Evolutionary conservation across 805 yeast genomes (phyloP), one percentile per base, ranked within the genome.

Genomic region (Saccharomycopsis malanga): DNA sequence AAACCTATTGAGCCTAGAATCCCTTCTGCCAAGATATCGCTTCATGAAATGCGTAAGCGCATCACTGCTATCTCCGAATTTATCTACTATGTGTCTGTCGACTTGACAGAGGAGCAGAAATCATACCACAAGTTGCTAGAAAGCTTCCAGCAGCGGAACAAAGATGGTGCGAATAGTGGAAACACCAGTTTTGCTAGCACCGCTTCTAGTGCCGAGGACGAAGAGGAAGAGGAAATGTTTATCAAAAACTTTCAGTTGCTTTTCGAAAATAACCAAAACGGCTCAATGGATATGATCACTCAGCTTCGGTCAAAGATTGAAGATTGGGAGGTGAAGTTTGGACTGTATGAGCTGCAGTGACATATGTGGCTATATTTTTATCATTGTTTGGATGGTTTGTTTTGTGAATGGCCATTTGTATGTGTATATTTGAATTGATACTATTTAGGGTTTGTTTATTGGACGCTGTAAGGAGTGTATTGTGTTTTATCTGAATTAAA

Each of bases 21-120:
- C 38, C 97, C 96, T 4, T 82, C 82, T 49, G 79, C 80, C 18
- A 75, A 87, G 46, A 76, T 85, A 2, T 76, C 88, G 2, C 63
- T 89, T 51, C 74, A 76, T 56, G 98, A 91, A 62, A 83, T 91
- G 86, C 76, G 88, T 48, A 79, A 87, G 58, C 74, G 98, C 50
- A 84, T 88, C 1, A 83, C 87, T 2, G 94, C 96, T 1, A 91
- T 91, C 18, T 67, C 91, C 56, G 98, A 93, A 64, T 93, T 89
- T 72, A 75, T 91, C 22, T 64, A 81, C 52, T 51, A 51, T 39
- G 53, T 51, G 14, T 41, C 46, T 20, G 23, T 43, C 4, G 98
- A 91, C 58, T 66, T 91, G 52, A 81, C 82, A 40, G 76, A 76
- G 44, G 96, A 88, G 56, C 81, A 81, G 54, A 66, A 72, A n/a